phyloP scores from a whole-genome alignment of 169 alveolate species.

The Fabrea salina region DNA sequence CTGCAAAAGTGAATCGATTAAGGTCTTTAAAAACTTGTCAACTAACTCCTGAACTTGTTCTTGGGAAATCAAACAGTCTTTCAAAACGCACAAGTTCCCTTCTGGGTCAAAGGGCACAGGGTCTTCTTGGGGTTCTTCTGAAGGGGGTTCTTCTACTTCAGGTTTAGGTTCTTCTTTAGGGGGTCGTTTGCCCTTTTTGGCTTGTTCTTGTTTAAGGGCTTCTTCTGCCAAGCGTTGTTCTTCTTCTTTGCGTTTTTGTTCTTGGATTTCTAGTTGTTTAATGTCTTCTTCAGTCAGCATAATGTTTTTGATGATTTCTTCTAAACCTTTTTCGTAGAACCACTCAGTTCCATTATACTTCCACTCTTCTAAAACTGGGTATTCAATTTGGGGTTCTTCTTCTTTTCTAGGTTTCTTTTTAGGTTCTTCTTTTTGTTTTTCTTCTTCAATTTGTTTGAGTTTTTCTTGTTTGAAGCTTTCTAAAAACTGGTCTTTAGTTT shows the following conservation, averaged over 20 bases:
- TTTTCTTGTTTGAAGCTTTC: neutral
- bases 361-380: constrained; percentile 24
- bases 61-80: neutral
- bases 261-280: constrained; percentile 9
- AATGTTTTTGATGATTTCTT: neutral
- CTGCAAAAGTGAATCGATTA: neutral
- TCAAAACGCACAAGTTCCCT: neutral
- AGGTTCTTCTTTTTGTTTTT: neutral
- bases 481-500: neutral
- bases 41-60: neutral
- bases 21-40: neutral
- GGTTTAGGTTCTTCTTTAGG: neutral
- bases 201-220: constrained; percentile 3
- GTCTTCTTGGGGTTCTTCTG: neutral
- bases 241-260: constrained; percentile 20
- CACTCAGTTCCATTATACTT: neutral
- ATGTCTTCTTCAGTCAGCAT: constrained; percentile 30
- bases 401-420: neutral
- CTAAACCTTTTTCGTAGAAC: neutral
- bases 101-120: constrained; percentile 28
- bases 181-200: constrained; percentile 17
- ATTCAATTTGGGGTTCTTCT: constrained; percentile 30
- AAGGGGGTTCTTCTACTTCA: neutral
- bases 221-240: constrained; percentile 26
- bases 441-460: constrained; percentile 30